Percentiles rank a stretch among this genome's conserved stretches.
phyloP scores from a whole-genome alignment of 2,329 filamentous ascomycete genomes.

The Rhinocladiella mackenziei region DNA sequence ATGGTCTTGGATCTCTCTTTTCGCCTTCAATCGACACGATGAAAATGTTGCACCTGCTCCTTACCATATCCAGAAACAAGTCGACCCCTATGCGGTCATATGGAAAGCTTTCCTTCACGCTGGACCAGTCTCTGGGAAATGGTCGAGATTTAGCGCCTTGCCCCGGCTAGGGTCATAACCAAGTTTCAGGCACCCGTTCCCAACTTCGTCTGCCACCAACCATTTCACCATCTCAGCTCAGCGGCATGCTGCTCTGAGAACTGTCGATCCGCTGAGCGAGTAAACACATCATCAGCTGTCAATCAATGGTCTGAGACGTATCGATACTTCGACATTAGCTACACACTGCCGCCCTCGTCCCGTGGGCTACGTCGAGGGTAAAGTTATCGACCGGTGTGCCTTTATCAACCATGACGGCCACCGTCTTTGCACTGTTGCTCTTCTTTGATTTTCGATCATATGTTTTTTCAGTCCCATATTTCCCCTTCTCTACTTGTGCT shows the following conservation, averaged over 20 bases:
- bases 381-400: background rate
- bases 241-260: too few relatives aligned
- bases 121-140: too few relatives aligned
- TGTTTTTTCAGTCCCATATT: background rate
- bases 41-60: too few relatives aligned
- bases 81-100: too few relatives aligned
- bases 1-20: too few relatives aligned
- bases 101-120: too few relatives aligned
- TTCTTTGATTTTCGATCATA: background rate
- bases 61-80: too few relatives aligned
- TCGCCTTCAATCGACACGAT: too few relatives aligned
- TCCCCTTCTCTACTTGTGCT: background rate
- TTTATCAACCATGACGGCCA: background rate
- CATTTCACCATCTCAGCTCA: conserved; percentile 6
- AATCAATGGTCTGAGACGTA: background rate
- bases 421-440: background rate
- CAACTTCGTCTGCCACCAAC: conserved; percentile 14
- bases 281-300: background rate
- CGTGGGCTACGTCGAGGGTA: too few relatives aligned
- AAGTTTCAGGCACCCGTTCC: conserved; percentile 10
- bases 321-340: conserved; percentile 2
- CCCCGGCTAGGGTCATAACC: background rate
- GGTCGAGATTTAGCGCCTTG: background rate
- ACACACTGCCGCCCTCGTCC: conserved; percentile 4
- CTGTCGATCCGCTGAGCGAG: conserved; percentile 9